Percentiles rank a stretch among this genome's conserved stretches.
Conservation (phyloP, 306 rosid genomes). For the Bauhinia variegata region DNA sequence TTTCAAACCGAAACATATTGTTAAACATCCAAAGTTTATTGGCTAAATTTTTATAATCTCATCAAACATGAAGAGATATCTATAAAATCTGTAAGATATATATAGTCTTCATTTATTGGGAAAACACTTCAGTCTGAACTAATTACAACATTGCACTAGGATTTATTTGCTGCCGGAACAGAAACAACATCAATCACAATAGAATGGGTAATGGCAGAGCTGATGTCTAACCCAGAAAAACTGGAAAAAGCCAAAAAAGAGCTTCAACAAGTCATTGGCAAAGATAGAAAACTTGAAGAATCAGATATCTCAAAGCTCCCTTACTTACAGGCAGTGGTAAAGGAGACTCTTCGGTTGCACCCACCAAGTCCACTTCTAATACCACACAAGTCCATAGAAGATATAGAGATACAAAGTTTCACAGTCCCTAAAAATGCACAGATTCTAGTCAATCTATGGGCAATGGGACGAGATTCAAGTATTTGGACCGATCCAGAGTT, state of each 20-base stretch:
- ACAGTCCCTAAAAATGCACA: slow-evolving; percentile 11
- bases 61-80: no score
- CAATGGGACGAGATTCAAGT: slow-evolving; percentile 23
- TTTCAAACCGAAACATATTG: no score
- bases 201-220: slow-evolving; percentile 37
- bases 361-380: slow-evolving; percentile 31
- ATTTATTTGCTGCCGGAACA: slow-evolving; percentile 9
- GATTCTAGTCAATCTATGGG: slow-evolving; percentile 23
- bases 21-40: no score
- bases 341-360: slow-evolving; percentile 30
- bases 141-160: neutral
- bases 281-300: slow-evolving; percentile 6
- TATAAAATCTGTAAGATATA: no score
- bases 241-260: neutral
- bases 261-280: neutral
- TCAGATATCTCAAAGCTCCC: no score
- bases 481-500: slow-evolving; percentile 15
- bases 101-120: no score
- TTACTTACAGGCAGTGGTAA: no score
- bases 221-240: neutral
- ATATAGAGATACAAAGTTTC: slow-evolving; percentile 7
- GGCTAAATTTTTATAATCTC: no score
- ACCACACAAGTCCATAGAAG: slow-evolving; percentile 8
- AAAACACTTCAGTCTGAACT: no score
- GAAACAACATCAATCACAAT: slow-evolving; percentile 6